Evolutionary conservation across 192 early-diverging fungal genomes (phyloP), one percentile per base, ranked within the genome.

Genomic region (Coemansia guatemalensis): DNA sequence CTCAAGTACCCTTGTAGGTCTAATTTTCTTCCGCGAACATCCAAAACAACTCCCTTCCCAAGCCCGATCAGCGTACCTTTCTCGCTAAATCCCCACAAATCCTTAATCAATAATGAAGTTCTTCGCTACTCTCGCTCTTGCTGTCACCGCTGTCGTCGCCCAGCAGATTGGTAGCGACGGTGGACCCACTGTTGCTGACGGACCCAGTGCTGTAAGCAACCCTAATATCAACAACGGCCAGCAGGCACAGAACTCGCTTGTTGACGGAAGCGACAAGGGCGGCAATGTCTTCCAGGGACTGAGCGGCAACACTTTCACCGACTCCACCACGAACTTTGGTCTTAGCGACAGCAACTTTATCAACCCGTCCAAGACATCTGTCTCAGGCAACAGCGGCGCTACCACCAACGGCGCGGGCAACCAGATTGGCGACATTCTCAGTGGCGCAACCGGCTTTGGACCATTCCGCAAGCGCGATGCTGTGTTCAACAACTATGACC

Each of bases 381-480:
- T 64, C 4, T 59, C 63, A 23, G 71, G 76, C 33, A 73, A 70
- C 67, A 55, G 48, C 4, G 76, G 76, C 48, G 14, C 56, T 24
- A 79, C 71, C n/a, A 50, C 63, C 56, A 79, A 73, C 30, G 71
- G 76, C 35, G 55, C 59, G 56, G 60, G 53, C 29, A 79, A 79
- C 63, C 44, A 67, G n/a, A 66, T 75, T 50, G 73, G 73, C 26
- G 60, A 69, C 51, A 27, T 68, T 21, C 29, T 73, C 22, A 29
- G 22, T 18, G 56, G 20, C 32, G 60, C 41, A 18, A 25, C 39
- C 5, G 60, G 56, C 44, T 18, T 61, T 48, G 59, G 57, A 26
- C 53, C 18, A 14, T 25, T 74, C 35, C 56, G 30, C 65, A 74
- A 60, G 53, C 68, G 68, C 44, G 71, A 65, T 33, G 52, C 54